Evolutionary conservation across 2,329 filamentous ascomycete genomes (phyloP).

Genomic region (Talaromyces amestolkiae): DNA sequence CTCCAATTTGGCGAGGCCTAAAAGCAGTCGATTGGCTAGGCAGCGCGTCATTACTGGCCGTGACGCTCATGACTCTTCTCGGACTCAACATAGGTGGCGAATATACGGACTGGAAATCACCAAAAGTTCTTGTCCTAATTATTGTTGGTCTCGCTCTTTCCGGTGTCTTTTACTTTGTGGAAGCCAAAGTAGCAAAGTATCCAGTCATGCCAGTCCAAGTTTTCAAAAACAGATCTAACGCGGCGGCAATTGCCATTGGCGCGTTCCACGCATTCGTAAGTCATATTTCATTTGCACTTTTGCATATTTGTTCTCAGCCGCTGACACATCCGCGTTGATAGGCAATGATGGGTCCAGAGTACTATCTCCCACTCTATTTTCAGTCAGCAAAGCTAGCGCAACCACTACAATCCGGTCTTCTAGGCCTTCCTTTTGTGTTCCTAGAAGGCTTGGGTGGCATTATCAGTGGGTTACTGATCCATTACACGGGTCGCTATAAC

Average conservation of each 20-base stretch:
- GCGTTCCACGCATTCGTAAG: constrained; percentile 5
- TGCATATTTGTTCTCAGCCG: neutral
- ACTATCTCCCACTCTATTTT: constrained; percentile 27
- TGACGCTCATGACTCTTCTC: constrained; percentile 54
- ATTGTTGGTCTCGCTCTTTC: neutral
- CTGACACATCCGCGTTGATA: constrained; percentile 14
- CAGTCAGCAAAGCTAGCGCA: constrained; percentile 22
- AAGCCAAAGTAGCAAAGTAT: constrained; percentile 52
- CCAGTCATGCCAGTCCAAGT: constrained; percentile 62
- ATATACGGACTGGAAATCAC: constrained; percentile 53
- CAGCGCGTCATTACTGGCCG: constrained; percentile 60
- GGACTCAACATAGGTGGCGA: constrained; percentile 68
- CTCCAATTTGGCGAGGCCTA: constrained; percentile 28
- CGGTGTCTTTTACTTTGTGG: neutral
- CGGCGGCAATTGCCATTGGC: constrained; percentile 5
- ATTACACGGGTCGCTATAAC: constrained; percentile 42
- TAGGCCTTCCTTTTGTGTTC: constrained; percentile 21
- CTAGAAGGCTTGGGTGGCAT: constrained; percentile 34
- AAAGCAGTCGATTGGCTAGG: constrained; percentile 57
- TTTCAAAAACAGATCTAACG: constrained; percentile 26
- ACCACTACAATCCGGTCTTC: constrained; percentile 22
- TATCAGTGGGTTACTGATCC: constrained; percentile 42
- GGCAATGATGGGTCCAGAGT: constrained; percentile 18
- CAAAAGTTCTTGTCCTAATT: constrained; percentile 51
- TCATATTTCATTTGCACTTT: neutral